Conservation (phyloP, 2,329 filamentous ascomycete species). For the Tolypocladium sp. region DNA sequence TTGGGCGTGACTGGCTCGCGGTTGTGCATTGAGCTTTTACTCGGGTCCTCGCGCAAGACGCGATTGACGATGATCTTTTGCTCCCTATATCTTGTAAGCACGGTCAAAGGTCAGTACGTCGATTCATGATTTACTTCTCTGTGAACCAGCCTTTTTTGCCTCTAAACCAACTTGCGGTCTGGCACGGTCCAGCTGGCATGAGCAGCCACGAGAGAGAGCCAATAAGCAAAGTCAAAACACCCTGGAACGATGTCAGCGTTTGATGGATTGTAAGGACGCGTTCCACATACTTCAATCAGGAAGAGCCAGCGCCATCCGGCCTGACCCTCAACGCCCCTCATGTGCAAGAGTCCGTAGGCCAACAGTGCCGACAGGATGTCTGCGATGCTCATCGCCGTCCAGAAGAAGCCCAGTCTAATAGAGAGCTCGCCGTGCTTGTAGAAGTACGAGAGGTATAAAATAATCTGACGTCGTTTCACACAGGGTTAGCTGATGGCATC, state of each 20-base stretch:
- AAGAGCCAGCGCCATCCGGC: slow-evolving; percentile 30
- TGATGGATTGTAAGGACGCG: no score
- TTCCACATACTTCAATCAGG: slow-evolving; percentile 2
- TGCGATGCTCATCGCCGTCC: slow-evolving; percentile 53
- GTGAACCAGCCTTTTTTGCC: slow-evolving; percentile 34
- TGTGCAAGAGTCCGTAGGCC: slow-evolving; percentile 29
- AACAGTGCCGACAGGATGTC: slow-evolving; percentile 42
- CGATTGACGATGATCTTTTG: slow-evolving; percentile 50
- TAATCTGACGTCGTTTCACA: background rate
- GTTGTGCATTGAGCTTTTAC: slow-evolving; percentile 52
- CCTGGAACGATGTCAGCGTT: background rate
- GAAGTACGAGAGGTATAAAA: slow-evolving; percentile 62
- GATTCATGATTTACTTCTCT: slow-evolving; percentile 6
- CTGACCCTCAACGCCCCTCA: slow-evolving; percentile 26
- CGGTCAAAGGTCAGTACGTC: rapidly evolving
- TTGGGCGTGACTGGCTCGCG: slow-evolving; percentile 33
- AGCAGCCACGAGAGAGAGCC: slow-evolving; percentile 11
- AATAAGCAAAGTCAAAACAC: slow-evolving; percentile 18
- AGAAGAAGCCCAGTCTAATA: slow-evolving; percentile 57
- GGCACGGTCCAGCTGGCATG: slow-evolving; percentile 18
- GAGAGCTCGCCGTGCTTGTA: slow-evolving; percentile 65
- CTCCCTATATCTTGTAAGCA: slow-evolving; percentile 21
- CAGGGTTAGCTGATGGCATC: slow-evolving; percentile 1
- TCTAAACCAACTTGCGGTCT: slow-evolving; percentile 45
- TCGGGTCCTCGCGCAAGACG: slow-evolving; percentile 44